Conservation (phyloP, 306 rosid species). For the Ziziphus jujuba region DNA sequence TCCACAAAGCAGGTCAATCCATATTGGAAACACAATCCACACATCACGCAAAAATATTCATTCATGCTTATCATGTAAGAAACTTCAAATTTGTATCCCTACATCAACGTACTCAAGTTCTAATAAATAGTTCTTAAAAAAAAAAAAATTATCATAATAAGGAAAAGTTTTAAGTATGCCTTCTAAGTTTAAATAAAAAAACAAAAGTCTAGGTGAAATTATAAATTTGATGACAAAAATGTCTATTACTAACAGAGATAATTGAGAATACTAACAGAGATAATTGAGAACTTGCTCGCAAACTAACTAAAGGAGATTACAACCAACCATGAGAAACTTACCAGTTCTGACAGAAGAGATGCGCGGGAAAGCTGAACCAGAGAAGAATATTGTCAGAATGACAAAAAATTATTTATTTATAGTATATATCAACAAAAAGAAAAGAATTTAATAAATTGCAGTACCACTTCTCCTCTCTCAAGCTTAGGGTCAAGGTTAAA, state of each 20-base stretch:
- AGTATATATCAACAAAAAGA: conserved; percentile 6
- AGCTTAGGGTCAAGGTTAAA: conserved; percentile 80
- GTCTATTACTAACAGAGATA: too few species aligned
- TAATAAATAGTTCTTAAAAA: too few species aligned
- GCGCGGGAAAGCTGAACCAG: conserved; percentile 79
- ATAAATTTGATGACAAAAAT: too few species aligned
- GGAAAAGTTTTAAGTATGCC: too few species aligned
- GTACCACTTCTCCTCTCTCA: conserved; percentile 92
- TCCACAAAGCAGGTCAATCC: background rate
- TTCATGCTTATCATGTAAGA: too few species aligned
- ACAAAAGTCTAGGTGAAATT: too few species aligned
- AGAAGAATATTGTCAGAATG: conserved; percentile 22
- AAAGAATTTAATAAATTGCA: background rate
- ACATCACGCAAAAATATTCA: too few species aligned
- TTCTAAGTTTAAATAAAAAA: too few species aligned
- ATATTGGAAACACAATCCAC: background rate
- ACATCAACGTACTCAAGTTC: too few species aligned
- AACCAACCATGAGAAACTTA: conserved; percentile 30
- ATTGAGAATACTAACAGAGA: too few species aligned
- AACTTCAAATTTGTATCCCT: too few species aligned
- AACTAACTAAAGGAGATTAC: background rate
- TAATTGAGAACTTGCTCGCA: background rate
- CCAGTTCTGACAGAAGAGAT: conserved; percentile 91
- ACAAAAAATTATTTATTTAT: background rate
- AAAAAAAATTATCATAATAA: too few species aligned